These are phyloP conservation scores for Thinopyrum elongatum DNA, from an alignment of 176 grass and related monocot genomes.

Conservation along the genomic window DNA sequence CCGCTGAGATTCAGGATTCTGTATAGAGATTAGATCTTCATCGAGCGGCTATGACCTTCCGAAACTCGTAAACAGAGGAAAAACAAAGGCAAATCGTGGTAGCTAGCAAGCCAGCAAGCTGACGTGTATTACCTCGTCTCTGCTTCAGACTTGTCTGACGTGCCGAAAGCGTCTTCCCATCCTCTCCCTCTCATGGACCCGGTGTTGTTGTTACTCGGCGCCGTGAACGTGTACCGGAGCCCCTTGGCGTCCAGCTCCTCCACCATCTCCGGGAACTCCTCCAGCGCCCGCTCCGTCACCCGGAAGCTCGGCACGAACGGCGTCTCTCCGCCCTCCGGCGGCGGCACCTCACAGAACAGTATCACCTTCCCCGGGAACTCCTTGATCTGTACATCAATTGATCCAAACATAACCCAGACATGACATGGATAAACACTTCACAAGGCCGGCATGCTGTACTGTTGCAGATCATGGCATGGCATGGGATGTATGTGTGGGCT, in stretches of 20 bases:
- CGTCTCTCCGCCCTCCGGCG: constrained; percentile 60
- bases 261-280: constrained; percentile 58
- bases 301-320: constrained; percentile 70
- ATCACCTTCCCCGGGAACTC: constrained; percentile 48
- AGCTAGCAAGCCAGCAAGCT: background rate
- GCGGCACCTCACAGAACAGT: constrained; percentile 58
- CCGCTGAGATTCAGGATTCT: too few relatives aligned
- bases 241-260: constrained; percentile 46
- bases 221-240: constrained; percentile 53
- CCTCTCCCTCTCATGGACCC: constrained; percentile 60
- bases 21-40: background rate
- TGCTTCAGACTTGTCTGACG: constrained; percentile 42
- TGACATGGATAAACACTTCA: background rate
- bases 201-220: constrained; percentile 56
- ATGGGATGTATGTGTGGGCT: background rate
- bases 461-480: background rate
- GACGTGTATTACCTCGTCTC: constrained; percentile 28
- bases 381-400: background rate
- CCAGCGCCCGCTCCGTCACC: constrained; percentile 44
- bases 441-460: background rate
- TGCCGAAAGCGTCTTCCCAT: constrained; percentile 68
- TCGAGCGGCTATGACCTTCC: too few relatives aligned
- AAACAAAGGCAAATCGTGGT: background rate
- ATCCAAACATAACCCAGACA: background rate
- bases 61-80: background rate